Conservation (phyloP, 352 stramenopile species). For the Albugo candida region DNA sequence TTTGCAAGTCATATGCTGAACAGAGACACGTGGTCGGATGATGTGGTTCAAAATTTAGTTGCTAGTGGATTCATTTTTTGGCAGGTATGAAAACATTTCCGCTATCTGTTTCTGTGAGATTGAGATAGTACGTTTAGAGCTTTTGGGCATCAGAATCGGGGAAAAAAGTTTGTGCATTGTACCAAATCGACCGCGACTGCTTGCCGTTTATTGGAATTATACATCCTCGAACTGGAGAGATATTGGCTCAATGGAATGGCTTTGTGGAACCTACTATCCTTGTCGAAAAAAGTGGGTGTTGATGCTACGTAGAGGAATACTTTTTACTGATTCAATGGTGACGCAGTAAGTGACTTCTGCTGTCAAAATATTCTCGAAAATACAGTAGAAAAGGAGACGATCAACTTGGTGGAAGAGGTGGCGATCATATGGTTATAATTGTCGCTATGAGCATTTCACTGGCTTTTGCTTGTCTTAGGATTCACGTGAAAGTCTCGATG, state of each 20-base stretch:
- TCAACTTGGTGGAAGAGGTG: neutral
- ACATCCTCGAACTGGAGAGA: slow-evolving; percentile 52
- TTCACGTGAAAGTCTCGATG: slow-evolving; percentile 10
- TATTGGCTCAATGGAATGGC: slow-evolving; percentile 37
- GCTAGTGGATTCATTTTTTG: slow-evolving; percentile 90
- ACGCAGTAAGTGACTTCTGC: neutral
- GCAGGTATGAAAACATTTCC: slow-evolving; percentile 33
- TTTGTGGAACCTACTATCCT: slow-evolving; percentile 49
- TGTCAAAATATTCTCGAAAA: neutral
- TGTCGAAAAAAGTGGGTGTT: slow-evolving; percentile 45
- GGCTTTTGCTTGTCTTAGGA: neutral
- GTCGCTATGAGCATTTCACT: neutral
- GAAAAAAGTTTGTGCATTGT: slow-evolving; percentile 69
- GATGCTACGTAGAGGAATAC: slow-evolving; percentile 1
- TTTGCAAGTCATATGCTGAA: slow-evolving; percentile 92
- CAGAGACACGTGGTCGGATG: slow-evolving; percentile 88
- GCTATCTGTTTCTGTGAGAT: neutral
- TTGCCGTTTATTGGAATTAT: slow-evolving; percentile 59
- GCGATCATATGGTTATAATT: neutral
- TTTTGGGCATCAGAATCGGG: slow-evolving; percentile 60
- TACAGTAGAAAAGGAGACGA: neutral
- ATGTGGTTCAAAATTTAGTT: slow-evolving; percentile 88
- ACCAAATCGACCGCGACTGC: slow-evolving; percentile 46
- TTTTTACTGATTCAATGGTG: neutral
- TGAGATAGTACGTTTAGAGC: slow-evolving; percentile 14